phyloP scores from a whole-genome alignment of 2,329 filamentous ascomycete genomes.

The Neofusicoccum cordaticola region DNA sequence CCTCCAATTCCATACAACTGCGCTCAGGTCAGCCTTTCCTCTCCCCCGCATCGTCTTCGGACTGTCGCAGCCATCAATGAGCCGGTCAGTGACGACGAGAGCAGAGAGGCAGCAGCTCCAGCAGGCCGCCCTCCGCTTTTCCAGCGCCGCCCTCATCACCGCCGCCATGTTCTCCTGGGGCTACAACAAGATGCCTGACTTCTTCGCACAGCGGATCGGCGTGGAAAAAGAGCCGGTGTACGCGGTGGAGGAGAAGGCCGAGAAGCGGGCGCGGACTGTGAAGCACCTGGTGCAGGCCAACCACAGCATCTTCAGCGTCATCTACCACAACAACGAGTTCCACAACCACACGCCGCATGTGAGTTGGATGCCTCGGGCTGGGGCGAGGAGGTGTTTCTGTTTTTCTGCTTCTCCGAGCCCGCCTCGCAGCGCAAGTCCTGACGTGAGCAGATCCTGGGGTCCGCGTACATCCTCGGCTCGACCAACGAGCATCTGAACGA shows the following conservation, averaged over 20 bases:
- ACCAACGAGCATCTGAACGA: constrained; percentile 68
- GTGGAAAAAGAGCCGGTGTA: constrained; percentile 36
- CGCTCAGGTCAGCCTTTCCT: neutral
- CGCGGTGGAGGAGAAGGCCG: constrained; percentile 73
- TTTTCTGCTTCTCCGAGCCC: neutral
- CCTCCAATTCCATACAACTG: neutral
- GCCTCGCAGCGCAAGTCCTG: constrained; percentile 26
- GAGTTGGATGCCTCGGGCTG: constrained; percentile 25
- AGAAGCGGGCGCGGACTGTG: constrained; percentile 76
- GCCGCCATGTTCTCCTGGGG: constrained; percentile 13
- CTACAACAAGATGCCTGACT: neutral
- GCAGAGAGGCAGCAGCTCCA: neutral
- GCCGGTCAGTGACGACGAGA: neutral
- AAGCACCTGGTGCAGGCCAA: constrained; percentile 91
- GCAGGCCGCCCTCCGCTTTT: neutral
- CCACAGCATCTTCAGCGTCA: constrained; percentile 82
- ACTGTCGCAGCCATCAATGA: neutral
- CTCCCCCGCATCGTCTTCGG: neutral
- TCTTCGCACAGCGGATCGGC: neutral
- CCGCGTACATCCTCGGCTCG: constrained; percentile 84
- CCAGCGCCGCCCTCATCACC: neutral
- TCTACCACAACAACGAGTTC: constrained; percentile 71
- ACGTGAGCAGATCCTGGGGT: constrained; percentile 63
- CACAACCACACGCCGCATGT: constrained; percentile 82
- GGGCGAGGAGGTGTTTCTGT: no score